Percentiles rank a stretch among this genome's conserved stretches.
Conservation (phyloP, 2,329 filamentous ascomycete genomes). For the Venturia aucupariae region DNA sequence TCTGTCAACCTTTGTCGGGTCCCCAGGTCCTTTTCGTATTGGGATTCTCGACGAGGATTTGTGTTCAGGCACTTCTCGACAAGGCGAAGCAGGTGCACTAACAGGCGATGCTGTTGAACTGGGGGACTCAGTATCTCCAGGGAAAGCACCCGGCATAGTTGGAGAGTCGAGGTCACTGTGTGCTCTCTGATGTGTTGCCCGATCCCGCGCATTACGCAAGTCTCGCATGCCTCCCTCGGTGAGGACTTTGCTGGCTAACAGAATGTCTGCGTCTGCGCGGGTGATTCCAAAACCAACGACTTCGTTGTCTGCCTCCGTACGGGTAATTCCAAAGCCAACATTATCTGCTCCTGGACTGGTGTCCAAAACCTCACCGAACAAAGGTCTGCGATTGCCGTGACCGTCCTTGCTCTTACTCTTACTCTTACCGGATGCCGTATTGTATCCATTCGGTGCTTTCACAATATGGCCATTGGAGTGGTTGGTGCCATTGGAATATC, state of each 20-base stretch:
- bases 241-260: background rate
- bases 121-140: background rate
- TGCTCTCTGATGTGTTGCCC: conserved; percentile 3
- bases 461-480: background rate
- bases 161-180: background rate
- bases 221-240: background rate
- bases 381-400: conserved; percentile 2
- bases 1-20: background rate
- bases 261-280: background rate
- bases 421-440: background rate
- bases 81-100: background rate
- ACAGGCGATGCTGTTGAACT: conserved; percentile 2
- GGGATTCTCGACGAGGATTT: background rate
- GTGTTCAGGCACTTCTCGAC: background rate
- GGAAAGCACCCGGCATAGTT: background rate
- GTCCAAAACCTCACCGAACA: conserved; percentile 14
- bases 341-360: background rate
- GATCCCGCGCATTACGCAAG: background rate
- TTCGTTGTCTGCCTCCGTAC: background rate
- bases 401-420: conserved; percentile 2
- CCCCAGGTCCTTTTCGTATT: background rate
- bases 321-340: conserved; percentile 8
- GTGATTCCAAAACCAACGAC: conserved; percentile 8
- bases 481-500: background rate
- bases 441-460: background rate